These are phyloP conservation scores for Entonaema liquescens DNA, from an alignment of 495 filamentous ascomycete genomes.

Conservation along the genomic window DNA sequence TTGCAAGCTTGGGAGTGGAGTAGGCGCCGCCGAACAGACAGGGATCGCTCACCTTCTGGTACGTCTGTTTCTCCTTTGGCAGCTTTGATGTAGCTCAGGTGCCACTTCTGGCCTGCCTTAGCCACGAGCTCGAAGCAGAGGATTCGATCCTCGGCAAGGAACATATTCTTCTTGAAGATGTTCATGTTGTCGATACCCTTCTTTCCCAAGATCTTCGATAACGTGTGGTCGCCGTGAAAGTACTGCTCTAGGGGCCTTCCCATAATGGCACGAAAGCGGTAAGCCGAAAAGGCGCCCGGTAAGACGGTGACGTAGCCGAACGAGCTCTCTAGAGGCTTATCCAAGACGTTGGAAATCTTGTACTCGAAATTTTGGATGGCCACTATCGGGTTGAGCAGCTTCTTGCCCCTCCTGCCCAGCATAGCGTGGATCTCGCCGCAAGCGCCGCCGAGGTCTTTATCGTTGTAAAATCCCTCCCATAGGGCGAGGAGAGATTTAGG, in stretches of 20 bases:
- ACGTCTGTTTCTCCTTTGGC: slow-evolving; percentile 99
- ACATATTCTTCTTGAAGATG: slow-evolving; percentile 99
- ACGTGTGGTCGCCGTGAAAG: slow-evolving; percentile 98
- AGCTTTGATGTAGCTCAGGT: slow-evolving; percentile 96
- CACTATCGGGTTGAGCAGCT: slow-evolving; percentile 93
- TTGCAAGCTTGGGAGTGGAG: too few relatives aligned
- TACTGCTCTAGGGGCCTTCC: slow-evolving; percentile 96
- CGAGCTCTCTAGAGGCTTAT: slow-evolving; percentile 95
- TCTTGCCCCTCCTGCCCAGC: slow-evolving; percentile 90
- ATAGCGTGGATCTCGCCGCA: slow-evolving; percentile 99
- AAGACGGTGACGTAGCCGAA: slow-evolving; percentile 98
- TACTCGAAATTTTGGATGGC: slow-evolving; percentile 99
- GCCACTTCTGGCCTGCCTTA: slow-evolving; percentile 98
- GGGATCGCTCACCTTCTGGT: slow-evolving; percentile 58
- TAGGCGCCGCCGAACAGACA: too few relatives aligned
- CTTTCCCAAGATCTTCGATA: slow-evolving; percentile 91
- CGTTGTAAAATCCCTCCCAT: slow-evolving; percentile 99
- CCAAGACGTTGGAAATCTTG: slow-evolving; percentile 98
- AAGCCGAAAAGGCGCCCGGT: slow-evolving; percentile 98
- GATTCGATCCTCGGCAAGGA: slow-evolving; percentile 99
- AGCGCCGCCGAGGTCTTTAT: slow-evolving; percentile 96
- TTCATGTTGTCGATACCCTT: slow-evolving; percentile 99
- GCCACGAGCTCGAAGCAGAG: slow-evolving; percentile 98
- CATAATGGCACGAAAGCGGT: slow-evolving; percentile 97
- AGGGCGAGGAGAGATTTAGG: slow-evolving; percentile 89